Percentiles rank a stretch among this genome's conserved stretches.
Evolutionary conservation across 768 basidiomycete genomes (phyloP).

Genomic region (Xanthoconium purpureum): DNA sequence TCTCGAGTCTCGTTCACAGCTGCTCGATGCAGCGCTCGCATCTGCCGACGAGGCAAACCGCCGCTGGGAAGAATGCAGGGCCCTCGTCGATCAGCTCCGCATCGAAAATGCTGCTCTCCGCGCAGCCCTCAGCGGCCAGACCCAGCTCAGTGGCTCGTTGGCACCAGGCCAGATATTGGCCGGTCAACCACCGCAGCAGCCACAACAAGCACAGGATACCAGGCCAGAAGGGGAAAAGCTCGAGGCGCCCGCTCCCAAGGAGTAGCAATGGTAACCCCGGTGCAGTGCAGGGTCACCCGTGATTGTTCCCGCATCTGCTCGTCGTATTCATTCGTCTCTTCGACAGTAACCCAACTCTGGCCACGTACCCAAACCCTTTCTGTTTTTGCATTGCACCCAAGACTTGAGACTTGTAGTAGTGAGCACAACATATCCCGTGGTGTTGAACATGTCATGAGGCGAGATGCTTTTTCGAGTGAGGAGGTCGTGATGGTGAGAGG

Average conservation of each 20-base stretch:
- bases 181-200: constrained; percentile 20
- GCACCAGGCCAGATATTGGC: constrained; percentile 27
- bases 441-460: neutral
- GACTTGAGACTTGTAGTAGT: constrained; percentile 16
- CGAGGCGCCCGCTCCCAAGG: constrained; percentile 25
- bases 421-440: neutral
- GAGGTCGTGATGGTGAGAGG: constrained; percentile 32
- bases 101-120: constrained; percentile 79
- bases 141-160: constrained; percentile 34
- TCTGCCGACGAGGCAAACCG: constrained; percentile 87
- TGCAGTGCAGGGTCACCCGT: neutral
- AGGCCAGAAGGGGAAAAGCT: constrained; percentile 27
- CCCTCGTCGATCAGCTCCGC: constrained; percentile 82
- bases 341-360: neutral
- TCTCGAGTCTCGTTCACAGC: constrained; percentile 79
- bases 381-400: constrained; percentile 1
- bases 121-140: constrained; percentile 53
- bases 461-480: neutral
- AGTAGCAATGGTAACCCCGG: constrained; percentile 7
- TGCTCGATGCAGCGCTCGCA: constrained; percentile 81
- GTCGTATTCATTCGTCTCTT: constrained; percentile 4
- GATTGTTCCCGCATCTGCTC: neutral
- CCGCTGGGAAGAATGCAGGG: constrained; percentile 89
- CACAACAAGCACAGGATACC: constrained; percentile 20
- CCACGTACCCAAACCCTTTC: constrained; percentile 13